phyloP scores from a whole-genome alignment of 768 basidiomycete species.

The Russula sp. region DNA sequence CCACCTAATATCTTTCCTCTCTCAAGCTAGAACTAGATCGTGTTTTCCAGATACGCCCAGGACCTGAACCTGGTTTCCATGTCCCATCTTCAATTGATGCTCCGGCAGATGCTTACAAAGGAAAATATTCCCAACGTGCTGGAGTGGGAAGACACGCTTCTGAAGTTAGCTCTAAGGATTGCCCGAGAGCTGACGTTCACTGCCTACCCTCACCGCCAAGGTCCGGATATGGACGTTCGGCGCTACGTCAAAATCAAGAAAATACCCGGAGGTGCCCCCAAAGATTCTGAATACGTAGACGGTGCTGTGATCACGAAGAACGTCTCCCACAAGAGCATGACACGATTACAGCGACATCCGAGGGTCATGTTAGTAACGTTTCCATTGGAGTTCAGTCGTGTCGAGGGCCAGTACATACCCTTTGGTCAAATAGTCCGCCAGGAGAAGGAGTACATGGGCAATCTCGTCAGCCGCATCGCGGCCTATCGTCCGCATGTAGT shows the following conservation, averaged over 20 bases:
- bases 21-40: background rate
- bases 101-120: slow-evolving; percentile 83
- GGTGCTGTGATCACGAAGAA: slow-evolving; percentile 98
- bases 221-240: slow-evolving; percentile 92
- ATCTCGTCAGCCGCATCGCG: slow-evolving; percentile 85
- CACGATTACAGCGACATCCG: slow-evolving; percentile 75
- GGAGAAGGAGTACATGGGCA: slow-evolving; percentile 89
- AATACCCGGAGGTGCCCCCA: slow-evolving; percentile 89
- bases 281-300: slow-evolving; percentile 94
- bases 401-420: slow-evolving; percentile 89
- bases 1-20: background rate
- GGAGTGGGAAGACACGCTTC: slow-evolving; percentile 86
- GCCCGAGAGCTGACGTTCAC: slow-evolving; percentile 84
- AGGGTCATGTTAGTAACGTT: slow-evolving; percentile 96
- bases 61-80: slow-evolving; percentile 84
- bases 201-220: slow-evolving; percentile 63
- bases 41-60: slow-evolving; percentile 62
- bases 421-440: slow-evolving; percentile 89
- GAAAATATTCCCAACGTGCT: slow-evolving; percentile 77
- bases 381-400: slow-evolving; percentile 88
- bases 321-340: slow-evolving; percentile 94
- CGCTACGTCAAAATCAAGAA: slow-evolving; percentile 98
- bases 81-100: slow-evolving; percentile 85
- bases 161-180: slow-evolving; percentile 79
- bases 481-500: slow-evolving; percentile 90